A percentile compares a stretch with the other conserved stretches of the same genome.
These are phyloP conservation scores for Lentinula guzmanii DNA, from an alignment of 768 basidiomycete species.

Conservation along the genomic window DNA sequence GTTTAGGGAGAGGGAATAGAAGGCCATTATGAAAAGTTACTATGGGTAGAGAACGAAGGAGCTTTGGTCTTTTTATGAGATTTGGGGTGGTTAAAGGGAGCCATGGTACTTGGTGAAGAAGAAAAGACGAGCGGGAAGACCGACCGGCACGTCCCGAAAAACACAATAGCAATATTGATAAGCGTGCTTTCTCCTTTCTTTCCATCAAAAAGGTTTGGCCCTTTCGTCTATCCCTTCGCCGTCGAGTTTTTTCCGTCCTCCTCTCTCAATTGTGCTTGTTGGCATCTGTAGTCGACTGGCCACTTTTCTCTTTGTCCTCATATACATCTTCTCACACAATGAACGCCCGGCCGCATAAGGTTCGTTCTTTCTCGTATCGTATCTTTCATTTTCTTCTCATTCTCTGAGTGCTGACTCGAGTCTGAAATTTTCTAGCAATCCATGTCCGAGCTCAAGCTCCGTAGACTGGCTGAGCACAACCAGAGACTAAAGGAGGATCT, in stretches of 20 bases:
- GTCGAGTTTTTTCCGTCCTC: background rate
- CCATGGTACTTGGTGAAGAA: background rate
- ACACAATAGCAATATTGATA: background rate
- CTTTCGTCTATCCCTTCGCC: constrained; percentile 1
- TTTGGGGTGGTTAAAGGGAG: background rate
- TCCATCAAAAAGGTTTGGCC: constrained; percentile 4
- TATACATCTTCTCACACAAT: constrained; percentile 26
- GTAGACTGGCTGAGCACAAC: constrained; percentile 72
- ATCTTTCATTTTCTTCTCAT: background rate
- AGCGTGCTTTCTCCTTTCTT: background rate
- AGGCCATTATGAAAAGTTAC: background rate
- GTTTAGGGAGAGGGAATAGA: background rate
- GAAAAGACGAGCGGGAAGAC: background rate
- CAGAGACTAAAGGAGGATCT: constrained; percentile 49
- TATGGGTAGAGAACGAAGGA: background rate
- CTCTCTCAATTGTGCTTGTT: background rate
- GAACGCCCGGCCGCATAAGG: constrained; percentile 74
- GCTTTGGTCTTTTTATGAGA: background rate
- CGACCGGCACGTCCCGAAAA: background rate
- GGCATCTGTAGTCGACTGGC: background rate
- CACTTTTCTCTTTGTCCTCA: background rate
- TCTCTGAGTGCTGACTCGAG: background rate
- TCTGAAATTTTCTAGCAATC: constrained; percentile 50
- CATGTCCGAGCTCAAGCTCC: constrained; percentile 81
- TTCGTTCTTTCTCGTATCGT: constrained; percentile 17